Evolutionary conservation across 352 stramenopile species (phyloP).

Genomic region (Aphanomyces invadans): DNA sequence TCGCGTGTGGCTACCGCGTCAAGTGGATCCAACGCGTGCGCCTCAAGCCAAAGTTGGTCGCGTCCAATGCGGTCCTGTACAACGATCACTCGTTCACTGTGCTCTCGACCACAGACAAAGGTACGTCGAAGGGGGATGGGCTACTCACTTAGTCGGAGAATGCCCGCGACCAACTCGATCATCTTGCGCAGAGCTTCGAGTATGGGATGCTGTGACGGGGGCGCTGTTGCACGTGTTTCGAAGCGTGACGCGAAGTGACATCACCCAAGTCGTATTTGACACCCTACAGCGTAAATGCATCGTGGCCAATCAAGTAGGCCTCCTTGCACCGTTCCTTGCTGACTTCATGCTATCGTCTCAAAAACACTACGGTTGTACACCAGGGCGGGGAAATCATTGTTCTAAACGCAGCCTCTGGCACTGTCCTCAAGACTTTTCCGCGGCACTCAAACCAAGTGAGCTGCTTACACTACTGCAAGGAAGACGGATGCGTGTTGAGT

Average conservation of each 20-base stretch:
- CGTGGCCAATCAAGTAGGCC: slow-evolving; percentile 42
- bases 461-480: slow-evolving; percentile 60
- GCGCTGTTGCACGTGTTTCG: slow-evolving; percentile 52
- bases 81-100: slow-evolving; percentile 61
- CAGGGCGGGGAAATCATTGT: slow-evolving; percentile 53
- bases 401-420: slow-evolving; percentile 71
- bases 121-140: too few relatives aligned
- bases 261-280: slow-evolving; percentile 66
- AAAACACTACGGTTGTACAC: too few relatives aligned
- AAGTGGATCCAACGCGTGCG: slow-evolving; percentile 62
- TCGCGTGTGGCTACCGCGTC: slow-evolving; percentile 57
- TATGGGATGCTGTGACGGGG: slow-evolving; percentile 59
- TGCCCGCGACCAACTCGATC: background rate
- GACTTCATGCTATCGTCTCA: background rate
- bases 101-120: slow-evolving; percentile 52
- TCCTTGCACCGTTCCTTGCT: background rate
- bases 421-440: slow-evolving; percentile 53
- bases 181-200: slow-evolving; percentile 34
- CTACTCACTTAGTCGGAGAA: background rate
- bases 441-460: slow-evolving; percentile 55
- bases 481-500: slow-evolving; percentile 64
- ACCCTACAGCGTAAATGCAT: slow-evolving; percentile 61
- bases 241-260: slow-evolving; percentile 43
- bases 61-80: slow-evolving; percentile 55
- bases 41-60: slow-evolving; percentile 48